These are phyloP conservation scores for Fusarium xylarioides DNA, from an alignment of 2,329 filamentous ascomycete genomes.

Conservation along the genomic window DNA sequence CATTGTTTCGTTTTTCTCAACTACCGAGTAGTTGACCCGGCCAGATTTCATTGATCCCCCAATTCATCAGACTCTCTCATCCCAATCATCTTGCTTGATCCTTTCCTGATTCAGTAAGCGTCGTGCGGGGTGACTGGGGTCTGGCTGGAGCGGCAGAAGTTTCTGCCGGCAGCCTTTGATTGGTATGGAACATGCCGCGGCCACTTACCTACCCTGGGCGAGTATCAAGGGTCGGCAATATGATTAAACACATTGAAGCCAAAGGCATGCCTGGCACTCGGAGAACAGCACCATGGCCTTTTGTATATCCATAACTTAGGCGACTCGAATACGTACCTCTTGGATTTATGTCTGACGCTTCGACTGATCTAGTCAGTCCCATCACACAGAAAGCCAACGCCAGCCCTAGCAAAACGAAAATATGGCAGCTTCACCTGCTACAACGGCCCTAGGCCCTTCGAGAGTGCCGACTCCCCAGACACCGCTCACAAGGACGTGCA, in stretches of 20 bases:
- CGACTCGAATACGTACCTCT: fast-evolving
- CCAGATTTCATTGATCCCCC: background rate
- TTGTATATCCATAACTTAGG: background rate
- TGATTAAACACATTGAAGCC: background rate
- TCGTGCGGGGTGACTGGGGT: background rate
- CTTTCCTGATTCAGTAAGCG: background rate
- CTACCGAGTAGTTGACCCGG: background rate
- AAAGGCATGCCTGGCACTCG: background rate
- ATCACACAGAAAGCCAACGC: too few species aligned
- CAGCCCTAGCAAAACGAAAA: too few species aligned
- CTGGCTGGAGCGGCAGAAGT: background rate
- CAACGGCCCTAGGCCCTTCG: fast-evolving
- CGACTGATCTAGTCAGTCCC: background rate
- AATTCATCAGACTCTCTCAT: background rate
- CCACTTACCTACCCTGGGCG: background rate
- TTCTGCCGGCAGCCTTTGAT: background rate
- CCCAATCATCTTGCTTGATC: background rate
- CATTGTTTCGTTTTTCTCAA: background rate
- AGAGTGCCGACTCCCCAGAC: background rate
- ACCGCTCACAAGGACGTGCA: background rate
- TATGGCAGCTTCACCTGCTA: fast-evolving
- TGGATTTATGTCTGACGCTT: fast-evolving
- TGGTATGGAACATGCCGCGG: background rate
- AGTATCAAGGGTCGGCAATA: background rate
- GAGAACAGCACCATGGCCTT: background rate